These are phyloP conservation scores for Sporothrix schenckii DNA, from an alignment of 2,329 filamentous ascomycete genomes.

Conservation along the genomic window DNA sequence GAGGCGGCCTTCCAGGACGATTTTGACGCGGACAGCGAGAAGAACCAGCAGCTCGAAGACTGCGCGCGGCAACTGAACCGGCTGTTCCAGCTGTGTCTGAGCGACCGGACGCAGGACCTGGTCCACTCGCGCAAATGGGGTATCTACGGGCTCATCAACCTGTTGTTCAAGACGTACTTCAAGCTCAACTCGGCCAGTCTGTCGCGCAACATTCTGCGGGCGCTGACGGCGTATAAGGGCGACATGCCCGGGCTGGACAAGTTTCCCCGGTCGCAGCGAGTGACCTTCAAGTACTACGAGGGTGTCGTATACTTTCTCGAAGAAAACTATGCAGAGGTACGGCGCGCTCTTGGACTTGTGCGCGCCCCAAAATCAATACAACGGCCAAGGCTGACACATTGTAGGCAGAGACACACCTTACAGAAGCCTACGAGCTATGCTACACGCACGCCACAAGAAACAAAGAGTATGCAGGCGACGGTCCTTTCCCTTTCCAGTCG, in stretches of 20 bases:
- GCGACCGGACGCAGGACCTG: constrained; percentile 72
- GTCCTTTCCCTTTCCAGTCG: background rate
- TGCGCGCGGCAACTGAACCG: constrained; percentile 87
- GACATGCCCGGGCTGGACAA: constrained; percentile 79
- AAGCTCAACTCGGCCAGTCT: constrained; percentile 88
- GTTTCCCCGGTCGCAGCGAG: constrained; percentile 87
- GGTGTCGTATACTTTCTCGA: constrained; percentile 93
- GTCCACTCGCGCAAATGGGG: constrained; percentile 97
- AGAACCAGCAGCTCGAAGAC: constrained; percentile 85
- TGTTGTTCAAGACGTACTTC: constrained; percentile 98
- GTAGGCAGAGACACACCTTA: constrained; percentile 77
- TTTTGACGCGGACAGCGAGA: constrained; percentile 72
- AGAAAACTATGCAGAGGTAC: constrained; percentile 82
- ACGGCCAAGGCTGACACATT: background rate
- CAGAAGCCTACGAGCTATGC: constrained; percentile 80
- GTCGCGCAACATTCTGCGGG: constrained; percentile 85
- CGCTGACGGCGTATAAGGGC: constrained; percentile 71
- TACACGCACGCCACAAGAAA: constrained; percentile 73
- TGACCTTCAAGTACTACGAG: constrained; percentile 95
- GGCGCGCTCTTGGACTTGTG: constrained; percentile 30
- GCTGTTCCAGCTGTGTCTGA: constrained; percentile 87
- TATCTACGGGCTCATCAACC: constrained; percentile 90
- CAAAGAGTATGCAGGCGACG: constrained; percentile 63
- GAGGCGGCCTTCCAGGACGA: constrained; percentile 71
- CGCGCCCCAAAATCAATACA: no score